These are phyloP conservation scores for Tricholoma terreum DNA, from an alignment of 768 basidiomycete genomes.

Conservation along the genomic window DNA sequence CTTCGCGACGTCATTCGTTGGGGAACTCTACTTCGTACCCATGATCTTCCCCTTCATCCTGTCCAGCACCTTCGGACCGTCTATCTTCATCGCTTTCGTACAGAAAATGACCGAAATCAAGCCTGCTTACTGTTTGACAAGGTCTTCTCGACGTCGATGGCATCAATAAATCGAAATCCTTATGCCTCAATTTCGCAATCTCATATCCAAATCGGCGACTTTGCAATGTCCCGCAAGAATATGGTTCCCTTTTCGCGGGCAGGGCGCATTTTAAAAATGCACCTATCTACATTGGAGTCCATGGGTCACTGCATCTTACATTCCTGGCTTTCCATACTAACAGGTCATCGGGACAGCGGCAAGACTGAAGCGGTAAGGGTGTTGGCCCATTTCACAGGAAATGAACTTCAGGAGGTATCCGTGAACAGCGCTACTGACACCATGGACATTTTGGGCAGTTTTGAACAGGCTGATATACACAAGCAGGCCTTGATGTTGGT, in stretches of 20 bases:
- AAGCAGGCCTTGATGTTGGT: constrained; percentile 37
- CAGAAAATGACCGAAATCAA: constrained; percentile 53
- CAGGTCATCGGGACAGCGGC: constrained; percentile 69
- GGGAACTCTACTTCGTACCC: constrained; percentile 53
- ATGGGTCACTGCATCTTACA: constrained; percentile 69
- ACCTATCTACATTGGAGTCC: constrained; percentile 68
- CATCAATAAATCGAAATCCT: constrained; percentile 25
- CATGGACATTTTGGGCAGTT: constrained; percentile 90
- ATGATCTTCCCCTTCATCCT: constrained; percentile 43
- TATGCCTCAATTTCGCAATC: constrained; percentile 44
- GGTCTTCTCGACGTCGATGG: constrained; percentile 37
- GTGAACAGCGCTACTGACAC: constrained; percentile 89
- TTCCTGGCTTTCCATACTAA: constrained; percentile 88
- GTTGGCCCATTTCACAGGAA: constrained; percentile 70
- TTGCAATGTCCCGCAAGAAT: constrained; percentile 37
- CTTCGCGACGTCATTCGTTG: constrained; percentile 91
- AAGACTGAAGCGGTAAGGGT: constrained; percentile 75
- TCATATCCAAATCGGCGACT: constrained; percentile 66
- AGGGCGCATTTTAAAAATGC: constrained; percentile 54
- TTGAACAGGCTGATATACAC: constrained; percentile 81
- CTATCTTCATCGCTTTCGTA: constrained; percentile 88
- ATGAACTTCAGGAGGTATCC: constrained; percentile 64
- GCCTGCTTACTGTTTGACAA: constrained; percentile 55
- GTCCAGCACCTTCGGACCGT: constrained; percentile 62
- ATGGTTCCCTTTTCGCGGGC: constrained; percentile 34